Evolutionary conservation across 257 asterid genomes (phyloP), one percentile per base, ranked within the genome.

Genomic region (Penstemon eatonii): DNA sequence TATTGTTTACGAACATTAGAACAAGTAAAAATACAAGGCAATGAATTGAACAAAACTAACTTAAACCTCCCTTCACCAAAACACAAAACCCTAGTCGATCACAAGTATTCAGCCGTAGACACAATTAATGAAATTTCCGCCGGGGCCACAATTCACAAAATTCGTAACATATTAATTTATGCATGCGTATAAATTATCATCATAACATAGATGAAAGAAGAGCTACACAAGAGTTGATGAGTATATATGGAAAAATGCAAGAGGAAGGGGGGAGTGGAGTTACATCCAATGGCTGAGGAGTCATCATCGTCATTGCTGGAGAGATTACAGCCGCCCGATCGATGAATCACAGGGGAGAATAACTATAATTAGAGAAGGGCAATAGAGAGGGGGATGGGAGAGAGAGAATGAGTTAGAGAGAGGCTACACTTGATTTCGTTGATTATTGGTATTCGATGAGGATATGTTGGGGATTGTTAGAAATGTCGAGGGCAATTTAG

Each of bases 231-330:
- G 45, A n/a, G 56, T 3, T 4, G 63, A 62, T 56, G 41, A 73
- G 62, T 74, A 68, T 54, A 52, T 63, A 78, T 36, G 55, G 65
- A 61, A 71, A 64, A 55, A 42, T 49, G 56, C 4, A 25, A 65
- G 57, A 54, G 51, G 65, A 62, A 19, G 65, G 12, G 70, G 69
- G 51, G 11, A 56, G 61, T 63, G 70, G 63, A 75, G 83, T 79
- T 75, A 84, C 98, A 82, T 89, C 96, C 80, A 85, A 73, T 68
- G 96, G 95, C 71, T 81, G 98, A 25, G 89, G 93, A 82, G 89
- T 82, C 81, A 81, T 72, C 93, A 88, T 77, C 79, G 97, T 92
- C 96, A 90, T 90, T 83, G 67, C 73, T 73, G 68, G 62, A 71
- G 73, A 60, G 68, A 80, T 13, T 54, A 66, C 59, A 59, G 79